Evolutionary conservation across 805 yeast species (phyloP).

Genomic region (Zygosaccharomyces bisporus): DNA sequence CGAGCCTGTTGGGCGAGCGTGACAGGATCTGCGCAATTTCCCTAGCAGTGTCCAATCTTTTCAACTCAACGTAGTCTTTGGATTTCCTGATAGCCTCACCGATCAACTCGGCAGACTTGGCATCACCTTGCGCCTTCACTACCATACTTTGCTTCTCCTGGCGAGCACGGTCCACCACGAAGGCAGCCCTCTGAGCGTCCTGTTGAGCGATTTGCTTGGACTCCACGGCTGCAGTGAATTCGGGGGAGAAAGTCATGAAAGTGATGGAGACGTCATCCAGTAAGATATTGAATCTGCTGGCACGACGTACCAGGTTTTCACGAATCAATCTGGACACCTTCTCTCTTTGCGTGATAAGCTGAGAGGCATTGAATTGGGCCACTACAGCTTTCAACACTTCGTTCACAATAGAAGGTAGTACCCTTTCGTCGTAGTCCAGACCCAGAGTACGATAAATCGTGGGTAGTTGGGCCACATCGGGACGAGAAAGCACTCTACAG

Average conservation of each 20-base stretch:
- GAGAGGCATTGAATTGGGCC: slow-evolving; percentile 98
- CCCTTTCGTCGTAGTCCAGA: slow-evolving; percentile 92
- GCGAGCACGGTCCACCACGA: slow-evolving; percentile 91
- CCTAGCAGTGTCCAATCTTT: slow-evolving; percentile 94
- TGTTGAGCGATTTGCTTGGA: slow-evolving; percentile 99
- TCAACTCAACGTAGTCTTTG: slow-evolving; percentile 91
- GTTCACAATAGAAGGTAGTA: slow-evolving; percentile 94
- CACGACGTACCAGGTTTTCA: slow-evolving; percentile 88
- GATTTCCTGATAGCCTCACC: slow-evolving; percentile 99
- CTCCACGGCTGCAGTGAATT: slow-evolving; percentile 95
- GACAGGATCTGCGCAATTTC: slow-evolving; percentile 88
- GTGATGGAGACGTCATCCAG: slow-evolving; percentile 97
- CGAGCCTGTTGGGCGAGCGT: slow-evolving; percentile 83
- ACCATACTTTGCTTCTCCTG: slow-evolving; percentile 97
- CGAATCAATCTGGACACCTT: slow-evolving; percentile 87
- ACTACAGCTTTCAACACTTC: slow-evolving; percentile 95
- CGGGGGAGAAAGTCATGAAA: slow-evolving; percentile 95
- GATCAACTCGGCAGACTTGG: slow-evolving; percentile 93
- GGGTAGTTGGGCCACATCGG: slow-evolving; percentile 75
- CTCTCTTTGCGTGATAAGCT: slow-evolving; percentile 98
- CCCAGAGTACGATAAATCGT: slow-evolving; percentile 89
- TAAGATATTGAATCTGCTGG: slow-evolving; percentile 77
- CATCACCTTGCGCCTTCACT: slow-evolving; percentile 98
- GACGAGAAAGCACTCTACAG: slow-evolving; percentile 94
- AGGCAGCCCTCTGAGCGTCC: slow-evolving; percentile 98